Evolutionary conservation across 371 early-diverging fungal genomes (phyloP).

Genomic region (Gilbertella persicaria): DNA sequence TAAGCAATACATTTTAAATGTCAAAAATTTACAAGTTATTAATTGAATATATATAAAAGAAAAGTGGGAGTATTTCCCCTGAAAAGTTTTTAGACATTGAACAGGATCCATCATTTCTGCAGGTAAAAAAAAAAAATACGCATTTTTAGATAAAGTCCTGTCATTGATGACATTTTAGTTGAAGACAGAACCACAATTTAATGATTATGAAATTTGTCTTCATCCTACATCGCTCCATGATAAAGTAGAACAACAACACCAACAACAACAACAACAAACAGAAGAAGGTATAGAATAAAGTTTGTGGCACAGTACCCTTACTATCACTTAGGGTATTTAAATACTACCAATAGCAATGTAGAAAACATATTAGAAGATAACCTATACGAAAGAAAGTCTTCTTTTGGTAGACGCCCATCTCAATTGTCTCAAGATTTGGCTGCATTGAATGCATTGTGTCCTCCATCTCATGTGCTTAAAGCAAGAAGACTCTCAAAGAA

Average conservation of each 20-base stretch:
- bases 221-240: slow-evolving; percentile 11
- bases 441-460: slow-evolving; percentile 30
- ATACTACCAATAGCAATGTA: neutral
- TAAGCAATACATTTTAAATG: neutral
- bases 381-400: slow-evolving; percentile 3
- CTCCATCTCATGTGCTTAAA: slow-evolving; percentile 40
- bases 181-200: neutral
- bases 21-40: neutral
- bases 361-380: slow-evolving; percentile 12
- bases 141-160: no score
- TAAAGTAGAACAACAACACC: neutral
- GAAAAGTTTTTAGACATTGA: neutral
- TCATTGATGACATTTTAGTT: no score
- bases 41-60: neutral
- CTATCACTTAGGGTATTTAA: neutral
- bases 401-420: slow-evolving; percentile 12
- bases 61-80: neutral
- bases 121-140: neutral
- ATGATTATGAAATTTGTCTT: neutral
- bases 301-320: slow-evolving; percentile 3
- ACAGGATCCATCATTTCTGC: neutral
- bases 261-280: slow-evolving; percentile 4
- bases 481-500: slow-evolving; percentile 31
- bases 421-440: slow-evolving; percentile 12
- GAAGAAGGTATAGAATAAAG: neutral